These are phyloP conservation scores for Xylona heveae DNA, from an alignment of 495 filamentous ascomycete genomes.

Conservation along the genomic window DNA sequence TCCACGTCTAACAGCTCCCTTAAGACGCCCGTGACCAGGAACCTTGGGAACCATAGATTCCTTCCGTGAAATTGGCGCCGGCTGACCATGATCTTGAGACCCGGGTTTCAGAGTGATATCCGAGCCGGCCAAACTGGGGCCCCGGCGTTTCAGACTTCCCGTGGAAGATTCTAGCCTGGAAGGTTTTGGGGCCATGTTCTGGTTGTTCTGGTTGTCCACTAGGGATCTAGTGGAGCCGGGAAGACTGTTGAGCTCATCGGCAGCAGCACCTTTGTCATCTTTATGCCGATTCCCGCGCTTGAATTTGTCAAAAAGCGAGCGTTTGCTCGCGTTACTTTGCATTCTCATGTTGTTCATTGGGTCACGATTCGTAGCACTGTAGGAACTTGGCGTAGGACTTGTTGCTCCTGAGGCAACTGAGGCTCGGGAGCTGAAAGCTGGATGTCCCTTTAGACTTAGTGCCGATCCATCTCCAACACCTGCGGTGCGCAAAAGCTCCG, in stretches of 20 bases:
- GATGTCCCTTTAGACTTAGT: too few species aligned
- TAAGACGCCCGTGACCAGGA: too few species aligned
- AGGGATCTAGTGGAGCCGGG: slow-evolving; percentile 31
- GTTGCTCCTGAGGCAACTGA: slow-evolving; percentile 34
- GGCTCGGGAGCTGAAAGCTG: slow-evolving; percentile 26
- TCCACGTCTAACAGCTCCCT: too few species aligned
- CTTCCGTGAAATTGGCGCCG: too few species aligned
- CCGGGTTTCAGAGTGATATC: too few species aligned
- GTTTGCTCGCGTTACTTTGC: too few species aligned
- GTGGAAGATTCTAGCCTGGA: slow-evolving; percentile 29
- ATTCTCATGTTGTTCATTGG: too few species aligned
- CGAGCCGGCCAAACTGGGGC: slow-evolving; percentile 22
- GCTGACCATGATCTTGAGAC: too few species aligned
- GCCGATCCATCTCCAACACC: too few species aligned
- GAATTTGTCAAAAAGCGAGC: slow-evolving; percentile 44
- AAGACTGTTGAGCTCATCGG: slow-evolving; percentile 30
- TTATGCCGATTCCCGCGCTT: slow-evolving; percentile 35
- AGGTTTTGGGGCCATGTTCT: slow-evolving; percentile 22
- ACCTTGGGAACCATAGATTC: too few species aligned
- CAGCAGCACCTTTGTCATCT: slow-evolving; percentile 20
- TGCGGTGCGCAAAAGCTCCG: too few species aligned
- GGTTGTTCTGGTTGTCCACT: slow-evolving; percentile 16
- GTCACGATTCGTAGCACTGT: too few species aligned
- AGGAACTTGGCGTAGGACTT: slow-evolving; percentile 55
- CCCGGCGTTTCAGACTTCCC: slow-evolving; percentile 16